Evolutionary conservation across 176 grass and related monocot species (phyloP).

Genomic region (Avena insularis): DNA sequence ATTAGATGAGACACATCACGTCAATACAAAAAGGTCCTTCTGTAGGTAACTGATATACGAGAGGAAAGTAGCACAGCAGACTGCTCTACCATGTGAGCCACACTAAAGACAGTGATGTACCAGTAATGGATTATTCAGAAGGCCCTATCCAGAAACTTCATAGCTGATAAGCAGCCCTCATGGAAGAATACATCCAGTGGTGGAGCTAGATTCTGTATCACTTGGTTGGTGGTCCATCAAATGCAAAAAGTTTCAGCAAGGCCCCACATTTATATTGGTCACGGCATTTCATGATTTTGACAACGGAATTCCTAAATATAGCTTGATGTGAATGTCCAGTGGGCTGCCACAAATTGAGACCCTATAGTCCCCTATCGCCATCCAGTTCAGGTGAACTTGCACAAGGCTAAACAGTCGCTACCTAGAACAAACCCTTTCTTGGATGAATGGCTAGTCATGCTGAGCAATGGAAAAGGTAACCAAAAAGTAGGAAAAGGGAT

Average conservation of each 20-base stretch:
- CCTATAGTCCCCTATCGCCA: background rate
- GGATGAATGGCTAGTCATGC: background rate
- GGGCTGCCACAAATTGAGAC: background rate
- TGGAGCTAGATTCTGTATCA: constrained; percentile 32
- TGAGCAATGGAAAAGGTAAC: background rate
- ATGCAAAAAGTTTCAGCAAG: background rate
- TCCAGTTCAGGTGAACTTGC: background rate
- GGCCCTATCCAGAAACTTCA: constrained; percentile 11
- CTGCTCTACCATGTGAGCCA: constrained; percentile 31
- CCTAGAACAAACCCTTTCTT: constrained; percentile 2
- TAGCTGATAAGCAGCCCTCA: constrained; percentile 13
- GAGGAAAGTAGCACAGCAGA: constrained; percentile 25
- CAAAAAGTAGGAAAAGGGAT: background rate
- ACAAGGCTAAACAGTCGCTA: background rate
- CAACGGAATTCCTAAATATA: background rate
- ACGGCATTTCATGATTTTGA: constrained; percentile 20
- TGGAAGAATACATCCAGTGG: constrained; percentile 32
- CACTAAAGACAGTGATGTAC: background rate
- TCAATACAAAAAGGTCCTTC: constrained; percentile 27
- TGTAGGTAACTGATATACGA: background rate
- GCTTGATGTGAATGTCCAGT: constrained; percentile 34
- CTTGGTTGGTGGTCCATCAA: constrained; percentile 16
- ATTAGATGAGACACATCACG: constrained; percentile 12
- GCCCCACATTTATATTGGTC: background rate
- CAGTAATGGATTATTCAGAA: background rate